phyloP scores from a whole-genome alignment of 352 stramenopile species.

The Globisporangium perplexum region DNA sequence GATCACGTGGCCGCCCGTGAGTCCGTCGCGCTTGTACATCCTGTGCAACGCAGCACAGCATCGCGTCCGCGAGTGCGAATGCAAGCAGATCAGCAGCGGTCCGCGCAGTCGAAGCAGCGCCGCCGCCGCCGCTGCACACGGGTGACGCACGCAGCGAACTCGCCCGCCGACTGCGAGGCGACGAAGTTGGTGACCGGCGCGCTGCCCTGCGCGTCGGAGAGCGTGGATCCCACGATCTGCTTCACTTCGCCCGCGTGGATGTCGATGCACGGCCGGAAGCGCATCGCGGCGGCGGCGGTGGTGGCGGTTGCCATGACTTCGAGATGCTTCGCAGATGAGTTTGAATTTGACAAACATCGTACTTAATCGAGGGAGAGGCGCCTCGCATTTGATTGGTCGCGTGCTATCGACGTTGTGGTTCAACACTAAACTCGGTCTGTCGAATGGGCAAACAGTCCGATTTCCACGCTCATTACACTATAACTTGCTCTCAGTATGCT shows the following conservation, averaged over 20 bases:
- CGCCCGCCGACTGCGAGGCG: conserved; percentile 54
- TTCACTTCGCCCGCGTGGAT: conserved; percentile 97
- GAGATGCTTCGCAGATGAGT: too few relatives aligned
- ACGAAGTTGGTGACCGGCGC: conserved; percentile 92
- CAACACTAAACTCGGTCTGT: neutral
- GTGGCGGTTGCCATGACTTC: conserved; percentile 1
- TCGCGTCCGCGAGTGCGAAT: too few relatives aligned
- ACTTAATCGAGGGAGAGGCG: too few relatives aligned
- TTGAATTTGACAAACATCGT: neutral
- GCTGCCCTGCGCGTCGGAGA: conserved; percentile 78
- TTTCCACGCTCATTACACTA: too few relatives aligned
- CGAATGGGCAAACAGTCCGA: too few relatives aligned
- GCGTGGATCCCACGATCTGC: conserved; percentile 98
- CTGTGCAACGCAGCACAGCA: conserved; percentile 15
- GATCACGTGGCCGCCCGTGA: conserved; percentile 96
- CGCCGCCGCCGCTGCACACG: too few relatives aligned
- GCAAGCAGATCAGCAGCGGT: neutral
- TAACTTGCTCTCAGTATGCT: neutral
- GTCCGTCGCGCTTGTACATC: conserved; percentile 90
- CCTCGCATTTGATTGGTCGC: neutral
- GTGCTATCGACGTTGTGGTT: neutral
- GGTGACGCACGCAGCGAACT: conserved; percentile 61
- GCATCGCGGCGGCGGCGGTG: conserved; percentile 47
- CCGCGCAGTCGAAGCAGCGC: too few relatives aligned
- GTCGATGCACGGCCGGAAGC: conserved; percentile 98